Evolutionary conservation across 805 yeast species (phyloP).

Genomic region (Zygosaccharomyces bailii): DNA sequence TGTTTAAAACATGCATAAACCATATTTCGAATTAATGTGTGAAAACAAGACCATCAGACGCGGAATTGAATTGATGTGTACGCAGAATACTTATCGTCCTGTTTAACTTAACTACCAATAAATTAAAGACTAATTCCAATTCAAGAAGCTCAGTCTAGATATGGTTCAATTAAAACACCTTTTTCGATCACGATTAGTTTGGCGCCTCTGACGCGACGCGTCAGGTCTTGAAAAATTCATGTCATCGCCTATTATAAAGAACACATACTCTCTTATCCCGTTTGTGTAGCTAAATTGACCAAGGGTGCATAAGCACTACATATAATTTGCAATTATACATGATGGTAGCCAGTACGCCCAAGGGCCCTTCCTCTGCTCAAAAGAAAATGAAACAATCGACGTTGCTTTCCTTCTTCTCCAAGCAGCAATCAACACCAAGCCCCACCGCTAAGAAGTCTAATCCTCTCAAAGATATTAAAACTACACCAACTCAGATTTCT

Average conservation of each 20-base stretch:
- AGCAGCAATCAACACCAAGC: constrained; percentile 21
- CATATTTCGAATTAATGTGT: too few species aligned
- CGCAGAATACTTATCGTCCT: too few species aligned
- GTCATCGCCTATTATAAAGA: background rate
- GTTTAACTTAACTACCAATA: too few species aligned
- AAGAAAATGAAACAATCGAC: constrained; percentile 39
- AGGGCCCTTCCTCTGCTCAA: constrained; percentile 27
- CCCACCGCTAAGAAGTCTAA: constrained; percentile 10
- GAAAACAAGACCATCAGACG: too few species aligned
- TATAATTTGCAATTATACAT: background rate
- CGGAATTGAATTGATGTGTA: too few species aligned
- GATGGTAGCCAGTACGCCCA: constrained; percentile 22
- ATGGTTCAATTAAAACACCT: too few species aligned
- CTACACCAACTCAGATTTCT: background rate
- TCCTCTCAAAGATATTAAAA: background rate
- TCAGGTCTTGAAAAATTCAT: constrained; percentile 1
- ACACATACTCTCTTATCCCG: background rate
- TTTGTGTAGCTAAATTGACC: too few species aligned
- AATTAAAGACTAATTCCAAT: too few species aligned
- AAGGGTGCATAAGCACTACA: too few species aligned
- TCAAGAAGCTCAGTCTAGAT: too few species aligned
- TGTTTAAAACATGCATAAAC: too few species aligned
- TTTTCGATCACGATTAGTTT: too few species aligned
- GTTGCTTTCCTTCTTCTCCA: constrained; percentile 36
- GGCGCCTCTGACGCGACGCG: constrained; percentile 5